Evolutionary conservation across 225 moss, liverwort and hornwort species (phyloP), one percentile per base, ranked within the genome.

Genomic region (Asterella californica): DNA sequence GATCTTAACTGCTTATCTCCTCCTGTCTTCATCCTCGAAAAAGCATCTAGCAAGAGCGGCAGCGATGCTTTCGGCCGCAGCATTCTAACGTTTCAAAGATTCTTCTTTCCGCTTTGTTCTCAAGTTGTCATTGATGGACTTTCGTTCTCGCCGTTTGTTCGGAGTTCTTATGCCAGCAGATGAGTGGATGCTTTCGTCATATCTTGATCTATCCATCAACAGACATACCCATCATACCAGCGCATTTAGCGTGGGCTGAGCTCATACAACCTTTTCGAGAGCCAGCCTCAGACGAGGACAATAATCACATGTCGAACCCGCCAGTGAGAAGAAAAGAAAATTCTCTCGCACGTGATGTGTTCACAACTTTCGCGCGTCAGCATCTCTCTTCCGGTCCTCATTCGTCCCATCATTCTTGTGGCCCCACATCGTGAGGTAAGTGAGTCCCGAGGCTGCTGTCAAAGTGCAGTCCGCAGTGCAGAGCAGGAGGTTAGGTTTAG

Each of bases 291-390:
- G 30, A 15, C 29, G 30, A 27, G 64, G 14, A 29, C 30, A 9
- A 29, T 22, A 30, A 29, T 32, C 30, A 25, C 65, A 65, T n/a
- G n/a, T n/a, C 65, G 9, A 9, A 65, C 30, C 30, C 30, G 30
- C 65, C 30, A 33, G 33, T 4, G 59, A 3, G 22, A 24, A 32
- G 32, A 21, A 3, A 59, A 24, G 25, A 65, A 30, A 65, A 30
- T 33, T 65, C 65, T 25, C 65, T n/a, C 29, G 65, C 65, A 65
- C 65, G 65, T 65, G 65, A 65, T 65, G 65, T 30, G 22, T 65
- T 65, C 32, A 65, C 30, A 27, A 30, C 63, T 63, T 63, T 63
- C n/a, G 6, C 63, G 4, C 63, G n/a, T 63, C 63, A 29, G 12
- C 63, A 63, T 4, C 65, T 32, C 65, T 65, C 65, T 29, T 29